A percentile compares a stretch with the other conserved stretches of the same genome.
These are phyloP conservation scores for Escovopsis weberi DNA, from an alignment of 2,329 filamentous ascomycete genomes.

Conservation along the genomic window DNA sequence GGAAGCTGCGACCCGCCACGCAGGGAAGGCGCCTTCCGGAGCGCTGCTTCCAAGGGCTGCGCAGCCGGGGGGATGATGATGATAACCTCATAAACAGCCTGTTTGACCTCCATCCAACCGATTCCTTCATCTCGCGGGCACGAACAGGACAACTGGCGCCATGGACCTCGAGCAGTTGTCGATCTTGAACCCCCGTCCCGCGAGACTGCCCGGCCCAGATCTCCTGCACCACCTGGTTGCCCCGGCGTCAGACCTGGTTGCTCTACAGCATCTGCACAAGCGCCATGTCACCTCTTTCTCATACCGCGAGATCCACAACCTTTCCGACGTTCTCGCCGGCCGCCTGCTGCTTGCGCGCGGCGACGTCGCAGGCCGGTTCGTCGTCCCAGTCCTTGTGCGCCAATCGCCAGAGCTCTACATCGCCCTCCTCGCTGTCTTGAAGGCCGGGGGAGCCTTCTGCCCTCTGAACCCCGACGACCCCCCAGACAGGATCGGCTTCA, in stretches of 20 bases:
- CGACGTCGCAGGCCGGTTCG: conserved; percentile 12
- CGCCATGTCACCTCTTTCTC: conserved; percentile 28
- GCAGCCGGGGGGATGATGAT: too few relatives aligned
- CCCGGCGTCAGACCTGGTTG: conserved; percentile 11
- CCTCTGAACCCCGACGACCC: conserved; percentile 70
- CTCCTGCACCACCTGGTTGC: conserved; percentile 47
- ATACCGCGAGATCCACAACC: conserved; percentile 47
- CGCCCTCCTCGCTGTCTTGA: conserved; percentile 60
- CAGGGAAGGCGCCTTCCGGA: too few relatives aligned
- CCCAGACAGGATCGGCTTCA: conserved; percentile 62
- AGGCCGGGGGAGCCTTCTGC: conserved; percentile 74
- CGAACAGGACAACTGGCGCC: not conserved
- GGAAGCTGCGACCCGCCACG: too few relatives aligned
- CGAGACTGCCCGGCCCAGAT: conserved; percentile 25
- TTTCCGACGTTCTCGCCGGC: conserved; percentile 40
- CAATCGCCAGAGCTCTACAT: conserved; percentile 70
- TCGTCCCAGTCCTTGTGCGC: conserved; percentile 64
- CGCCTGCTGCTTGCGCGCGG: conserved; percentile 22
- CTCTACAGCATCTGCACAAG: conserved; percentile 19
- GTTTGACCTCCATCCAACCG: too few relatives aligned
- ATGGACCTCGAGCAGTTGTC: conserved; percentile 22
- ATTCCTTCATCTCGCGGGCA: not conserved
- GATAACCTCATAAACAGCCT: too few relatives aligned
- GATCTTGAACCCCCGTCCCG: conserved; percentile 30
- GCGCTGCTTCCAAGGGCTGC: too few relatives aligned